Percentiles rank a stretch among this genome's conserved stretches.
Conservation (phyloP, 164 flowering plant species). For the Annona squamosa region DNA sequence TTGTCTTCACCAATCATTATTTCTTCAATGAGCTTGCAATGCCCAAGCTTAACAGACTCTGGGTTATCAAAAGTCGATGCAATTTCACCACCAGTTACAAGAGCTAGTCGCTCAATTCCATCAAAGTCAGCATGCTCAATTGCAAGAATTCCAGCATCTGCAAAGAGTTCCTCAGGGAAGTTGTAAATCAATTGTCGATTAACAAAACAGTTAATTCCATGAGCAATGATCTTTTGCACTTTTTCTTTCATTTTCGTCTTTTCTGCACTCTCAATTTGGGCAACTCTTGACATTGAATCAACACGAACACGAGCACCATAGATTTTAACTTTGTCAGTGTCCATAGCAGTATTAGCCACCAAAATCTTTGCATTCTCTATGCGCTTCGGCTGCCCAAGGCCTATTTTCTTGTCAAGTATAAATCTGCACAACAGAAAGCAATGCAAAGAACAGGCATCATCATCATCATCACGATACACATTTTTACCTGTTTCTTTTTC, state of each 20-base stretch:
- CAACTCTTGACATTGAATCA: slow-evolving; percentile 95
- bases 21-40: slow-evolving; percentile 95
- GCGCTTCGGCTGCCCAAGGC: slow-evolving; percentile 94
- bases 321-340: slow-evolving; percentile 95
- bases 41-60: slow-evolving; percentile 94
- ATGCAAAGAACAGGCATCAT: background rate
- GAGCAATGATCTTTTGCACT: slow-evolving; percentile 83
- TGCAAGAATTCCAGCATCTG: slow-evolving; percentile 94
- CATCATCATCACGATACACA: background rate
- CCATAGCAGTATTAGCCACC: slow-evolving; percentile 99
- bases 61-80: slow-evolving; percentile 99
- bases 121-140: slow-evolving; percentile 99
- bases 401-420: slow-evolving; percentile 97
- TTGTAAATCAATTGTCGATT: slow-evolving; percentile 96
- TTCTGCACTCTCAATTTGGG: slow-evolving; percentile 93
- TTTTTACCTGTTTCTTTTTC: background rate
- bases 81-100: slow-evolving; percentile 98
- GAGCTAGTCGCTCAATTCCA: slow-evolving; percentile 90
- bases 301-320: slow-evolving; percentile 99
- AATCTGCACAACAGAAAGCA: slow-evolving; percentile 42
- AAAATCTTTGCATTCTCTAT: slow-evolving; percentile 93
- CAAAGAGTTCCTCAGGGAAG: slow-evolving; percentile 97
- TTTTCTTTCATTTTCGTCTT: slow-evolving; percentile 95
- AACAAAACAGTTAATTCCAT: slow-evolving; percentile 94
- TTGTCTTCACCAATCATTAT: slow-evolving; percentile 98